phyloP scores from a whole-genome alignment of 495 filamentous ascomycete species.

The Aeminium ludgeri region DNA sequence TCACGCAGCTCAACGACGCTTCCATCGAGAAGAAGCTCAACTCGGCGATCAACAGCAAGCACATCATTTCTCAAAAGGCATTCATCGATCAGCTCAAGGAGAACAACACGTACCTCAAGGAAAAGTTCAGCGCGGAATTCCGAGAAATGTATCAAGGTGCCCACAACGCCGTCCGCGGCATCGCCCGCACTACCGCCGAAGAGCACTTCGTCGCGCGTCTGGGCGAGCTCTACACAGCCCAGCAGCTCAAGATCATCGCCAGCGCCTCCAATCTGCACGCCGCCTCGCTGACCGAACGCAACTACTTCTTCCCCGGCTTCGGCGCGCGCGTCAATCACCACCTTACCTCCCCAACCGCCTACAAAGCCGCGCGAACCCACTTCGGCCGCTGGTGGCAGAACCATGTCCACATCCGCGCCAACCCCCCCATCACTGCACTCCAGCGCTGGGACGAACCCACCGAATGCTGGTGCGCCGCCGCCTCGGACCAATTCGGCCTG shows the following conservation, averaged over 20 bases:
- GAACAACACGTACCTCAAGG: constrained; percentile 4
- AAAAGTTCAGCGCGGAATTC: constrained; percentile 3
- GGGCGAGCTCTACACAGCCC: neutral
- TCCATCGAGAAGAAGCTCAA: neutral
- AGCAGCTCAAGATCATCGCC: constrained; percentile 11
- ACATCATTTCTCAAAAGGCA: neutral
- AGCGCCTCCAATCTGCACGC: constrained; percentile 15
- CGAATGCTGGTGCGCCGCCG: constrained; percentile 49
- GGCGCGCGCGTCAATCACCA: constrained; percentile 19
- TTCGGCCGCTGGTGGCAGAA: neutral
- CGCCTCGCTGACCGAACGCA: constrained; percentile 14
- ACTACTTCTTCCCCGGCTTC: constrained; percentile 22
- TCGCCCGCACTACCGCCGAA: constrained; percentile 1
- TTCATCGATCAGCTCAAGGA: constrained; percentile 5
- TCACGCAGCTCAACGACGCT: neutral
- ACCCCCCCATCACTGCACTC: constrained; percentile 30
- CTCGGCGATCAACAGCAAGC: neutral
- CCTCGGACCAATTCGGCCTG: constrained; percentile 9
- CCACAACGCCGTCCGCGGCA: neutral
- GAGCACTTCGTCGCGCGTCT: neutral
- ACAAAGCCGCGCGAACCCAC: neutral
- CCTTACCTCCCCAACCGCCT: constrained; percentile 19
- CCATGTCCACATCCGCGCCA: constrained; percentile 1
- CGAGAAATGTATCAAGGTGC: neutral
- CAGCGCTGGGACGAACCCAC: constrained; percentile 41